Percentiles rank a stretch among this genome's conserved stretches.
These are phyloP conservation scores for Aspergillus biplanus DNA, from an alignment of 495 filamentous ascomycete genomes.

Conservation along the genomic window DNA sequence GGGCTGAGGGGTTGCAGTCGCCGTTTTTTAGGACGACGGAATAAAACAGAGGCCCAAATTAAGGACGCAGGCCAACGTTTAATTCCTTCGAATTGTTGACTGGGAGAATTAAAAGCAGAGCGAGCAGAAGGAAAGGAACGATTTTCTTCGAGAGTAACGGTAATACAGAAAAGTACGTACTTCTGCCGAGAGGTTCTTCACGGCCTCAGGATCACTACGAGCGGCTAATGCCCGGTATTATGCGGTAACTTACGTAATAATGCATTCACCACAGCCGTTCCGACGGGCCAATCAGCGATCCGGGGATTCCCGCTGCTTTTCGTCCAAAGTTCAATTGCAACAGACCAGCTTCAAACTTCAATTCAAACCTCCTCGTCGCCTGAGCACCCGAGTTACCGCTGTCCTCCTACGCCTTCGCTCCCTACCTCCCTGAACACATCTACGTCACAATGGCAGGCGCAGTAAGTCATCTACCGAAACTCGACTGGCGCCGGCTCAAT, in stretches of 20 bases:
- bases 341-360: conserved; percentile 23
- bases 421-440: conserved; percentile 18
- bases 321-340: conserved; percentile 19
- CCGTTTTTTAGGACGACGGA: too few species aligned
- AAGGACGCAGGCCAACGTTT: too few species aligned
- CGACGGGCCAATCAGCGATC: conserved; percentile 47
- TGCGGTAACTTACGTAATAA: conserved; percentile 14
- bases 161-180: too few species aligned
- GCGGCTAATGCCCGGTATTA: neutral
- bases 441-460: conserved; percentile 59
- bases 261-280: conserved; percentile 9
- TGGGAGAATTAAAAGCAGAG: too few species aligned
- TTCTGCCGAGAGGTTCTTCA: neutral
- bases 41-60: too few species aligned
- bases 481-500: conserved; percentile 20
- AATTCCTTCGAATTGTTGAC: too few species aligned
- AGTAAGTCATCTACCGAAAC: conserved; percentile 32
- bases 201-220: neutral
- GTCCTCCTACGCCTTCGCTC: conserved; percentile 23
- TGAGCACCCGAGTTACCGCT: conserved; percentile 35
- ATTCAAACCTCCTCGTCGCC: conserved; percentile 21
- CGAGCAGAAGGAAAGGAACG: too few species aligned
- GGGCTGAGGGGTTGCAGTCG: neutral
- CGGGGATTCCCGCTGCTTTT: conserved; percentile 51
- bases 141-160: too few species aligned